These are phyloP conservation scores for Helotiales sp. DNA, from an alignment of 2,329 filamentous ascomycete genomes.

Conservation along the genomic window DNA sequence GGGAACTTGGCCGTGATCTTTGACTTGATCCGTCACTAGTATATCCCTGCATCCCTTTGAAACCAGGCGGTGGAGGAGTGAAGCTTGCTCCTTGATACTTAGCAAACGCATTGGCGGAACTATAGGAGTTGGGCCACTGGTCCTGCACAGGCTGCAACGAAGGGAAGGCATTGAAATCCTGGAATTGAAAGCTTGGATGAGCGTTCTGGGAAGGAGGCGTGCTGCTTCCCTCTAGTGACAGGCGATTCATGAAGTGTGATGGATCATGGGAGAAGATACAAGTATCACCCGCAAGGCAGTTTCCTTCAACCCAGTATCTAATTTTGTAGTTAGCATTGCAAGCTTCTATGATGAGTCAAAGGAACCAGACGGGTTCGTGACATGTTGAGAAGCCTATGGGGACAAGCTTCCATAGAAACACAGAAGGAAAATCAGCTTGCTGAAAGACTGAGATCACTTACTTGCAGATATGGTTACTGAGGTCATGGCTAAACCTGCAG, in stretches of 20 bases:
- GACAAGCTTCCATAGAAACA: not conserved
- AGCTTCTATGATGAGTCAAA: not conserved
- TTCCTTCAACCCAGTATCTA: slow-evolving; percentile 95
- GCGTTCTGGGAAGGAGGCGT: slow-evolving; percentile 67
- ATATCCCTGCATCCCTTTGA: slow-evolving; percentile 65
- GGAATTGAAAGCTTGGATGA: slow-evolving; percentile 75
- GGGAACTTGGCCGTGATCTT: slow-evolving; percentile 83
- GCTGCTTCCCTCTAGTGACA: slow-evolving; percentile 72
- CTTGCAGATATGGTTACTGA: slow-evolving; percentile 98
- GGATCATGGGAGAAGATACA: slow-evolving; percentile 99
- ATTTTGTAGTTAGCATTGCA: not conserved
- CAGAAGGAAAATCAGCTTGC: not conserved
- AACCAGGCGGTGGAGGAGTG: slow-evolving; percentile 72
- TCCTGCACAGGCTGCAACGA: slow-evolving; percentile 70
- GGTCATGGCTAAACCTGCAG: slow-evolving; percentile 95
- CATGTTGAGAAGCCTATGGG: not conserved
- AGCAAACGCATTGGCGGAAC: slow-evolving; percentile 50
- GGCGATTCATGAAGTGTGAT: slow-evolving; percentile 79
- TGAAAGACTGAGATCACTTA: slow-evolving; percentile 53
- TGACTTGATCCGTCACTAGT: slow-evolving; percentile 67
- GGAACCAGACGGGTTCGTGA: not conserved
- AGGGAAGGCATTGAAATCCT: slow-evolving; percentile 86
- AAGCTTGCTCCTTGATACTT: slow-evolving; percentile 58
- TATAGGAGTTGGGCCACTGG: slow-evolving; percentile 55
- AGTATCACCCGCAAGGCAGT: slow-evolving; percentile 89